Evolutionary conservation across 2,329 filamentous ascomycete genomes (phyloP).

Genomic region (Celoporthe dispersa): DNA sequence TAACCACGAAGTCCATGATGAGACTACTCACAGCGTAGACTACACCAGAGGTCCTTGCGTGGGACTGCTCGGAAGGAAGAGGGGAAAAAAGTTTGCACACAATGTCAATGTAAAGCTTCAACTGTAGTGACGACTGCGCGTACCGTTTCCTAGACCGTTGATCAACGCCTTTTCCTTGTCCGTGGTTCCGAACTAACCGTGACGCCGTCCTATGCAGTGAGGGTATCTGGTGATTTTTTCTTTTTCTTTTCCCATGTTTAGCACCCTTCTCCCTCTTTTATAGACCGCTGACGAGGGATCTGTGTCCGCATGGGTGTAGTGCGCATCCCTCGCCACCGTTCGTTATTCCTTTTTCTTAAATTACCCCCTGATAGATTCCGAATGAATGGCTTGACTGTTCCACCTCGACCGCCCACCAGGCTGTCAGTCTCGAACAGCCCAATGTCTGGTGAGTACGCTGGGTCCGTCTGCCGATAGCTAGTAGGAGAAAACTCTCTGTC

Average conservation of each 20-base stretch:
- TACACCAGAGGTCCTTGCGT: background rate
- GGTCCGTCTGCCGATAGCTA: background rate
- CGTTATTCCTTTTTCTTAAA: too few relatives aligned
- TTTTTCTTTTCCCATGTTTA: conserved; percentile 5
- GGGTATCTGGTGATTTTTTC: conserved; percentile 14
- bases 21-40: background rate
- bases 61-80: background rate
- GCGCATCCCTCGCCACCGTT: background rate
- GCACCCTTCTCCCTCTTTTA: background rate
- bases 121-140: background rate
- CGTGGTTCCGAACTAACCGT: conserved; percentile 19
- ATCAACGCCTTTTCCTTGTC: conserved; percentile 14
- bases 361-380: background rate
- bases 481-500: background rate
- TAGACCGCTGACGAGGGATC: background rate
- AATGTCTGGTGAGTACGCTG: background rate
- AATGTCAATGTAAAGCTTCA: background rate
- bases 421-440: background rate
- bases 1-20: too few relatives aligned
- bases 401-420: background rate
- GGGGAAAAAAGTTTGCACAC: background rate
- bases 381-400: background rate
- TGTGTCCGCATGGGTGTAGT: background rate
- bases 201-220: conserved; percentile 29
- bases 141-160: conserved; percentile 19